Evolutionary conservation across 345 rosid genomes (phyloP), one percentile per base, ranked within the genome.

Genomic region (Psidium guajava): DNA sequence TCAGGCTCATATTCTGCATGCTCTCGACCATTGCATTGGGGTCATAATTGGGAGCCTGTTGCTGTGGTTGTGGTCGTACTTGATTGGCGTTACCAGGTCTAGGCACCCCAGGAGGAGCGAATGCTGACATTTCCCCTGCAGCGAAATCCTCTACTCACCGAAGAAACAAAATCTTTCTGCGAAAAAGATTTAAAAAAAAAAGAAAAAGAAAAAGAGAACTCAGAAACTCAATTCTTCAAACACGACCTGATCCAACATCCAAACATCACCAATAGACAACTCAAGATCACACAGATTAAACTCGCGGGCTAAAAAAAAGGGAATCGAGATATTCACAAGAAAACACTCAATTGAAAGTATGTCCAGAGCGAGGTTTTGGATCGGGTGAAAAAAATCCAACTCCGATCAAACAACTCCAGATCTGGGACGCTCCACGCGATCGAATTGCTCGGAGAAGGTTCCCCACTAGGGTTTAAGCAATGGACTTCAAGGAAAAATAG

Each of bases 41-140:
- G 69, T 82, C 88, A 86, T 87, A 88, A 89, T 90, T 90, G 54
- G 95, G 89, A 57, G 92, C 91, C 21, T 91, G 92, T 3, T 94
- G 64, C 83, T 87, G 82, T 36, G 86, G 92, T 7, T 64, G 85
- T 22, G 85, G 83, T n/a, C 81, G 80, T 44, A 81, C 86, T 47
- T 50, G 83, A 7, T 75, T 84, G 47, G 82, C 53, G 83, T 49
- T 81, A 88, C 58, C 56, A 5, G 85, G 96, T 88, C 98, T 92
- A 77, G 95, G 92, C 87, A 95, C 95, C 94, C 96, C 99, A 57
- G 95, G 98, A 92, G 99, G 98, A 94, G 93, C 91, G 85, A 91
- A 93, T 92, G 95, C 92, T 86, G 91, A 94, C 99, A 96, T 96
- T 73, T 81, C 86, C 55, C 81, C 54, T 25, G n/a, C 49, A 55